Evolutionary conservation across 805 yeast species (phyloP).

Genomic region (Candida ortonii): DNA sequence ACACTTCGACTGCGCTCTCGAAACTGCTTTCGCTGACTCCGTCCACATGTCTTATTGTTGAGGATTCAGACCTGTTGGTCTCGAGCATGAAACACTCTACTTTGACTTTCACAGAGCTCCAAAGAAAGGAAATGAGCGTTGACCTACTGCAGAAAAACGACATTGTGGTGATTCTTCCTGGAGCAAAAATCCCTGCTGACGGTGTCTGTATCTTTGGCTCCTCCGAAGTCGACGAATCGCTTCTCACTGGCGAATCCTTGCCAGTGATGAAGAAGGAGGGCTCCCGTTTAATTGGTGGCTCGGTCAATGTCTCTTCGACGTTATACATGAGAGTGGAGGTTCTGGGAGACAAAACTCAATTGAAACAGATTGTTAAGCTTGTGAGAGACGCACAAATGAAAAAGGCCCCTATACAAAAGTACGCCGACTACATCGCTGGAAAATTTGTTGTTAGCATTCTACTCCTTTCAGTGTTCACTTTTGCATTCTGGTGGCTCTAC

Average conservation of each 20-base stretch:
- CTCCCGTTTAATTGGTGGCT: constrained; percentile 79
- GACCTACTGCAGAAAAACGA: constrained; percentile 79
- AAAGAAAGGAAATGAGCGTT: constrained; percentile 54
- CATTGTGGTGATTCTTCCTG: constrained; percentile 75
- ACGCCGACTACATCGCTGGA: constrained; percentile 81
- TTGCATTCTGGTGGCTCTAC: constrained; percentile 55
- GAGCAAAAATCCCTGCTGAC: constrained; percentile 88
- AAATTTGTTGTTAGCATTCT: constrained; percentile 80
- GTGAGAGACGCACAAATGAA: constrained; percentile 88
- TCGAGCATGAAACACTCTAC: constrained; percentile 6
- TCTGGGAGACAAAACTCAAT: constrained; percentile 81
- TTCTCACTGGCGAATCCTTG: constrained; percentile 86
- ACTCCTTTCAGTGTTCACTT: constrained; percentile 59
- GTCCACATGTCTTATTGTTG: constrained; percentile 63
- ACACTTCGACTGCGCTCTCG: constrained; percentile 85
- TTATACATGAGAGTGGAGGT: constrained; percentile 64
- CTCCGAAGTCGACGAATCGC: constrained; percentile 83
- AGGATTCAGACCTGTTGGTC: constrained; percentile 36
- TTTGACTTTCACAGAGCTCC: constrained; percentile 23
- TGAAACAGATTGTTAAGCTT: constrained; percentile 79
- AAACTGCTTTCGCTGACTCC: constrained; percentile 80
- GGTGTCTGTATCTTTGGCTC: constrained; percentile 76
- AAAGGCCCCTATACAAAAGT: constrained; percentile 87
- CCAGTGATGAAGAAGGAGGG: constrained; percentile 66
- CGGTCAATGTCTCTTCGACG: constrained; percentile 77